Percentiles rank a stretch among this genome's conserved stretches.
Conservation (phyloP, 805 yeast genomes). For the Sugiyamaella chiloensis region DNA sequence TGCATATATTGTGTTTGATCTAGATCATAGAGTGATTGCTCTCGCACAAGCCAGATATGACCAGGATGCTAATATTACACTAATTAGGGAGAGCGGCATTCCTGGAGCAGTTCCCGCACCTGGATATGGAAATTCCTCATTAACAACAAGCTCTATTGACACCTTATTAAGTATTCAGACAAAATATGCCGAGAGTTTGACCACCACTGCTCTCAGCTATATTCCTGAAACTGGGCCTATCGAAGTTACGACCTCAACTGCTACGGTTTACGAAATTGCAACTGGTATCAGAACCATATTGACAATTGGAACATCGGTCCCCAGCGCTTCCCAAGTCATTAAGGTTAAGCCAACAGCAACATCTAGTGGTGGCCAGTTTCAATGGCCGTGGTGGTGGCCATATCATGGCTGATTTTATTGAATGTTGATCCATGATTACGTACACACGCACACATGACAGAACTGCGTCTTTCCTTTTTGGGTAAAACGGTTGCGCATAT, state of each 20-base stretch:
- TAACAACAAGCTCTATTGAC: too few relatives aligned
- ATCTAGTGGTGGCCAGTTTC: not conserved
- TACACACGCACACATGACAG: too few relatives aligned
- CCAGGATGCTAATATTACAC: slow-evolving; percentile 24
- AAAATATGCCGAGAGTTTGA: too few relatives aligned
- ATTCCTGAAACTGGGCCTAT: too few relatives aligned
- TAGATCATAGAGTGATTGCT: slow-evolving; percentile 54
- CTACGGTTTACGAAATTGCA: too few relatives aligned
- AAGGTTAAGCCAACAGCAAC: not conserved
- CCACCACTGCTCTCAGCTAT: too few relatives aligned
- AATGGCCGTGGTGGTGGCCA: slow-evolving; percentile 6
- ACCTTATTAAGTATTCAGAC: too few relatives aligned
- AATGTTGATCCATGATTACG: too few relatives aligned
- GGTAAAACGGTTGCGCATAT: too few relatives aligned
- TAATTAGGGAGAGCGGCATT: slow-evolving; percentile 28
- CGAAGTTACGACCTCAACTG: too few relatives aligned
- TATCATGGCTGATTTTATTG: not conserved
- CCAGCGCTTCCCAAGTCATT: not conserved
- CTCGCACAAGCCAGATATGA: slow-evolving; percentile 47
- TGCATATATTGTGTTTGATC: slow-evolving; percentile 65
- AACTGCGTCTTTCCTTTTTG: too few relatives aligned
- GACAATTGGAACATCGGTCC: not conserved
- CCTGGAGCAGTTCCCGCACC: slow-evolving; percentile 30
- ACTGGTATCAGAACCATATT: too few relatives aligned
- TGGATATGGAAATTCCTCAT: slow-evolving; percentile 5